Conservation (phyloP, 352 stramenopile genomes). For the Phytopythium montanum region DNA sequence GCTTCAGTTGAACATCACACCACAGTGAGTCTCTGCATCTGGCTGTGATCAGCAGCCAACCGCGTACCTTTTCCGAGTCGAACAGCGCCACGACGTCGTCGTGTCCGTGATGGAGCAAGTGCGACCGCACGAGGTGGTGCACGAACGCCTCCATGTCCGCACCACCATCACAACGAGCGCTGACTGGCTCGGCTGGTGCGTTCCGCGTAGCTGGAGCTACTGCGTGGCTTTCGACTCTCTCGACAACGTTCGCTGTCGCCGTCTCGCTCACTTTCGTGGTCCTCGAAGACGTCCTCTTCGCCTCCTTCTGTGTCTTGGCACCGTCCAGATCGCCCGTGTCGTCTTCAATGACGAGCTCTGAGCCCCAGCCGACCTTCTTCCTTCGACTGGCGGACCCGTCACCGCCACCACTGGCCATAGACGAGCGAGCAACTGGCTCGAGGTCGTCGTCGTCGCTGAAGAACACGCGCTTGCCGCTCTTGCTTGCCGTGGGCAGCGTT, state of each 20-base stretch:
- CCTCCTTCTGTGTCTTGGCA: not conserved
- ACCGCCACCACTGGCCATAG: not conserved
- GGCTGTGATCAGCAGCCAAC: not conserved
- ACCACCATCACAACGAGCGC: conserved; percentile 3
- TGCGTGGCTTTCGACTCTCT: not conserved
- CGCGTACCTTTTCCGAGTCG: conserved; percentile 31
- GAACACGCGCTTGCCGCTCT: conserved; percentile 22
- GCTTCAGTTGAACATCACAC: conserved; percentile 6
- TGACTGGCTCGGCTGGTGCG: not conserved
- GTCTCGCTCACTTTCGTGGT: conserved; percentile 24
- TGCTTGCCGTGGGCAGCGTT: not conserved
- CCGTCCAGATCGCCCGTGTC: not conserved
- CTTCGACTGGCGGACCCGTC: conserved; percentile 3
- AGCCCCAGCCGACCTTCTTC: conserved; percentile 5
- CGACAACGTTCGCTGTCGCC: conserved; percentile 19
- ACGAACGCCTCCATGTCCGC: conserved; percentile 24
- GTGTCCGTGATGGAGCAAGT: conserved; percentile 40
- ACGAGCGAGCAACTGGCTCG: not conserved
- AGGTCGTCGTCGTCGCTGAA: conserved; percentile 19
- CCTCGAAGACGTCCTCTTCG: not conserved
- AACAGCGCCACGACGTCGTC: conserved; percentile 35
- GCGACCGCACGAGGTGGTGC: conserved; percentile 60
- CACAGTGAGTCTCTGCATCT: conserved; percentile 3
- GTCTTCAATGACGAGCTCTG: conserved; percentile 4
- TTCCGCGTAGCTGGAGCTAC: not conserved